Evolutionary conservation across 768 basidiomycete species (phyloP).

Genomic region (Mycena sanguinolenta): DNA sequence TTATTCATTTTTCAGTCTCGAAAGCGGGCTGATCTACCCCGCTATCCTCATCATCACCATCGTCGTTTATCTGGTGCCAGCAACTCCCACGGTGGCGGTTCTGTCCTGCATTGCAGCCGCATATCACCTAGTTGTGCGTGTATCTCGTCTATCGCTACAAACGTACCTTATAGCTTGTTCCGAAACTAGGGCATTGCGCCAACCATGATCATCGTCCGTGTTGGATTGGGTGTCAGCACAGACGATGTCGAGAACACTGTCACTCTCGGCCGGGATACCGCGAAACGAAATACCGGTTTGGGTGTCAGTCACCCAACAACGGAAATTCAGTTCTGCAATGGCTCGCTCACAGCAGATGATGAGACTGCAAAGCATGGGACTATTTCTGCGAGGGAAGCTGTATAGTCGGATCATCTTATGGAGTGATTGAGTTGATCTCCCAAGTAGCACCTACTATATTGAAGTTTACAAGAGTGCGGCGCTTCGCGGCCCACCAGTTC

Average conservation of each 20-base stretch:
- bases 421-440: conserved; percentile 9
- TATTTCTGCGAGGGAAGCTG: conserved; percentile 3
- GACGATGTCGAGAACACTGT: no score
- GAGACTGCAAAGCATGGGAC: conserved; percentile 3
- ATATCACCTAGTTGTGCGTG: conserved; percentile 2
- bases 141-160: conserved; percentile 9
- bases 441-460: conserved; percentile 1
- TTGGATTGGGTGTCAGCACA: no score
- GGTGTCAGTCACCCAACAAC: conserved; percentile 2
- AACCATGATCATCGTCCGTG: no score
- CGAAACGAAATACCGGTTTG: conserved; percentile 2
- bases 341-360: conserved; percentile 9
- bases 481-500: no score
- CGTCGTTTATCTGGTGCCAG: conserved; percentile 13
- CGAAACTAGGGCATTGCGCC: no score
- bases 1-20: no score
- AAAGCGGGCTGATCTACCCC: no score
- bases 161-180: neutral
- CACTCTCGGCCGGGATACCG: no score
- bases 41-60: conserved; percentile 11
- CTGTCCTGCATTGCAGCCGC: conserved; percentile 14
- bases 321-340: conserved; percentile 4
- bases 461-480: no score
- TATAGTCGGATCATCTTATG: conserved; percentile 4
- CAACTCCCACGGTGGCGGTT: conserved; percentile 1